Evolutionary conservation across 2,329 filamentous ascomycete species (phyloP), one percentile per base, ranked within the genome.

Genomic region (Colletotrichum caudatum): DNA sequence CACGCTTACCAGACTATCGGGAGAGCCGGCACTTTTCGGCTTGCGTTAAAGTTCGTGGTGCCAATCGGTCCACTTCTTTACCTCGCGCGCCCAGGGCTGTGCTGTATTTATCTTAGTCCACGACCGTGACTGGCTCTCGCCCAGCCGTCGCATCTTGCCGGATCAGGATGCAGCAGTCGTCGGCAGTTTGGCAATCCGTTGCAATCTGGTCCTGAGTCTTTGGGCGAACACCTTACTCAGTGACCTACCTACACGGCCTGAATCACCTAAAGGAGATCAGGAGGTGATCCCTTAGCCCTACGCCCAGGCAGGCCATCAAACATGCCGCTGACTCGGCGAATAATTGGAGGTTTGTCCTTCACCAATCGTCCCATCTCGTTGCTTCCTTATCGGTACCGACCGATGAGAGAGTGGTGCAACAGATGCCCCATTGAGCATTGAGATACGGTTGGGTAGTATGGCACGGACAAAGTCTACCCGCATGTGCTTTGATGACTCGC

Each of bases 391-490:
- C 44, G 48, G 44, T 35, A 23, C 39, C 53, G 3, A n/a, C 58
- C n/a, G 35, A 37, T 44, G 12, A 37, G 41, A 53, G 58, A 59
- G 23, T 20, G 9, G 41, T 9, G 29, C 37, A 63, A 16, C 37
- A 41, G 51, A 71, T 50, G 66, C 37, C 57, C 44, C 23, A 71
- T 59, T 56, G 61, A 63, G 48, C 26, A 11, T 35, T 23, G 64
- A 20, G 2, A 48, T n/a, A 48, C 8, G 44, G 44, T 48, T n/a
- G 11, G 29, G 46, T 11, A n/a, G 37, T 46, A 66, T 54, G 53
- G 67, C 62, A 63, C 57, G 67, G 67, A 54, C 29, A 63, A 66
- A 62, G 50, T 73, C 23, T 71, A 50, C 71, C 56, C 35, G 41
- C 35, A 35, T 14, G 33, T 58, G 51, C 57, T 63, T 62, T 63